Base-by-base conservation (phyloP, 352 stramenopile genomes). In the Phytopythium ostracodes region DNA sequence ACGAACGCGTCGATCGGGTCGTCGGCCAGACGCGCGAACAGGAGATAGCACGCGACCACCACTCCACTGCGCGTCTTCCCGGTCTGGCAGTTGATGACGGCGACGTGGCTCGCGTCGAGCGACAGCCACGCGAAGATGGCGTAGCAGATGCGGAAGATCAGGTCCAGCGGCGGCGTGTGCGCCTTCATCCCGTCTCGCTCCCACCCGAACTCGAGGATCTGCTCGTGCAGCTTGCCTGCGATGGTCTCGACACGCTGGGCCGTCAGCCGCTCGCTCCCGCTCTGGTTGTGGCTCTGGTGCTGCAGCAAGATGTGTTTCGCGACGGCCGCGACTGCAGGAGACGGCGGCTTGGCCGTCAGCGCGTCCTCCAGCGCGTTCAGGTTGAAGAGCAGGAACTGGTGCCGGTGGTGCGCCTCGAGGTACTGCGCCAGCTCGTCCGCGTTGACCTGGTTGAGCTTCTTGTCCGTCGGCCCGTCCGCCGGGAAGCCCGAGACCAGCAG, bases 21-120 rank as follows among this genome's bases (percentile, higher is more conserved):
- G 38, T 90, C 68, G 17, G 79, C 80, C 25, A 91, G 68, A 14
- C 78, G 63, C 49, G 82, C 64, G 79, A 96, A 99, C 36, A 96
- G 84, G 53, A 98, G 64, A 63, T 98, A 98, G 59, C 92, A 98
- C 14, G 94, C 96, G 20, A 97, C 77, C 0, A 97, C 86, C 59
- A 99, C 91, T 9, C 91, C 93, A 24, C 86, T 98, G 29, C 92
- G 80, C 24, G 92, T 98, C 70, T 98, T 98, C 8, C 96, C 96
- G 31, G 96, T 96, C 57, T 84, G 71, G 68, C 94, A 98, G 63
- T 96, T 92, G 15, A 98, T 63, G 15, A 96, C 70, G 12, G 87
- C 88, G 8, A 98, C 77, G 47, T 98, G 90, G 27, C 75, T 63
- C 2, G 78, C 44, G 50, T 96, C 81, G 5, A 97, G 67, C 15